phyloP scores from a whole-genome alignment of 805 yeast species.

The Maudiozyma bulderi region DNA sequence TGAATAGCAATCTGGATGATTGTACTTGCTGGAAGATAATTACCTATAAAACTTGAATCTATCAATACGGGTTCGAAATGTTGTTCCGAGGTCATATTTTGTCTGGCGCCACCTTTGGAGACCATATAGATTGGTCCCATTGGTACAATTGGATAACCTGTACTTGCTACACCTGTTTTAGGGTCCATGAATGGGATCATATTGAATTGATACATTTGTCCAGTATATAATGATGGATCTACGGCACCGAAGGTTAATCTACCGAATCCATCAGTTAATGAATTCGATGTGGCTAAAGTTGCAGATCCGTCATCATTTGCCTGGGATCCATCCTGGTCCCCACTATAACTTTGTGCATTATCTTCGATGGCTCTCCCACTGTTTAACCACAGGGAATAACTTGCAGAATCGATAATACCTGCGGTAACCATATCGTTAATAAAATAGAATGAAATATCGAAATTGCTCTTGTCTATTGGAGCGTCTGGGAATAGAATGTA shows the following conservation, averaged over 20 bases:
- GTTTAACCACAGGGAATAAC: conserved; percentile 37
- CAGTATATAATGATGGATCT: conserved; percentile 37
- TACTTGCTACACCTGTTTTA: conserved; percentile 11
- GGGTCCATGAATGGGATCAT: conserved; percentile 36
- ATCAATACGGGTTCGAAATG: conserved; percentile 45
- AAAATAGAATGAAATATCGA: conserved; percentile 21
- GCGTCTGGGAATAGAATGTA: conserved; percentile 8
- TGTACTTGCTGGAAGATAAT: conserved; percentile 45
- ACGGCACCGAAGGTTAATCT: conserved; percentile 50
- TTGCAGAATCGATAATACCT: conserved; percentile 29
- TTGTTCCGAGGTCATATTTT: conserved; percentile 29
- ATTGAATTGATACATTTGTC: conserved; percentile 41
- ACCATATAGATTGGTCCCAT: conserved; percentile 37
- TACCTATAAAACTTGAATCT: conserved; percentile 44
- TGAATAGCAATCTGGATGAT: conserved; percentile 59
- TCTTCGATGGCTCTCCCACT: conserved; percentile 9
- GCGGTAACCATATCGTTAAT: conserved; percentile 27
- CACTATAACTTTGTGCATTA: no score
- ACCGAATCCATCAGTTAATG: conserved; percentile 17
- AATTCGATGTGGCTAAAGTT: conserved; percentile 5
- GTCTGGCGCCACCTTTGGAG: conserved; percentile 31
- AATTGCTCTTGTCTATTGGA: conserved; percentile 11
- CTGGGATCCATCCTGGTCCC: no score
- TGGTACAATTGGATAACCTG: conserved; percentile 39
- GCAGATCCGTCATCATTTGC: background rate